A percentile compares a stretch with the other conserved stretches of the same genome.
phyloP scores from a whole-genome alignment of 768 basidiomycete species.

The Lactarius hatsudake region DNA sequence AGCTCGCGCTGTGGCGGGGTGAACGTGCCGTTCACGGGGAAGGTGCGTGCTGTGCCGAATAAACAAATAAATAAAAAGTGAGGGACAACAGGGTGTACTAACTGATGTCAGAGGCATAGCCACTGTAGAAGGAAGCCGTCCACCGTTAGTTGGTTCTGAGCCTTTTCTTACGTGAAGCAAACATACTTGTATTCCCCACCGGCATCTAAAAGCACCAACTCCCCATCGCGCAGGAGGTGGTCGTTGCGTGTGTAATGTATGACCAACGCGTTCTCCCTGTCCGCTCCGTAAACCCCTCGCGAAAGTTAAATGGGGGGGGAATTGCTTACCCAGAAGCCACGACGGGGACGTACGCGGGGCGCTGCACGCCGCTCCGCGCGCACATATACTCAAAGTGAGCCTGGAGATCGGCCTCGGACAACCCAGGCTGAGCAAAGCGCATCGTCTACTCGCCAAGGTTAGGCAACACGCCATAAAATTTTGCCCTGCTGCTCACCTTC shows the following conservation, averaged over 20 bases:
- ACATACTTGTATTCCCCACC: slow-evolving; percentile 88
- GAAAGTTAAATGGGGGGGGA: not conserved
- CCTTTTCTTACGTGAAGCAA: not conserved
- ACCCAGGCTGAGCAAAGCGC: slow-evolving; percentile 61
- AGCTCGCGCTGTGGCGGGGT: slow-evolving; percentile 77
- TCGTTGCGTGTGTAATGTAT: slow-evolving; percentile 96
- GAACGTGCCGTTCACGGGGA: slow-evolving; percentile 81
- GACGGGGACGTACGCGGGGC: slow-evolving; percentile 96
- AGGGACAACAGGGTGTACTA: slow-evolving; percentile 28
- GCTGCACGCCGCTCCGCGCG: slow-evolving; percentile 71
- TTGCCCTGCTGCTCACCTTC: slow-evolving; percentile 49
- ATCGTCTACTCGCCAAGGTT: slow-evolving; percentile 59
- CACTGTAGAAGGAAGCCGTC: slow-evolving; percentile 42
- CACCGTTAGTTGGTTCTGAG: slow-evolving; percentile 13
- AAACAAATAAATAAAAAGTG: slow-evolving; percentile 11
- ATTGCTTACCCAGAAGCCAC: slow-evolving; percentile 82
- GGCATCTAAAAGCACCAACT: slow-evolving; percentile 85
- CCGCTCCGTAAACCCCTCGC: not conserved
- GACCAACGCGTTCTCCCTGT: slow-evolving; percentile 79
- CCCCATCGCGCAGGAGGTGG: slow-evolving; percentile 63
- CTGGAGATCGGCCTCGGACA: slow-evolving; percentile 58
- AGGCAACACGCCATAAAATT: not conserved
- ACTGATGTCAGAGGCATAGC: slow-evolving; percentile 96
- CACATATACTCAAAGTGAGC: slow-evolving; percentile 93
- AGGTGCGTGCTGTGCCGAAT: slow-evolving; percentile 66